A percentile compares a stretch with the other conserved stretches of the same genome.
These are phyloP conservation scores for Hippophae gyantsensis DNA, from an alignment of 306 rosid species.

Conservation along the genomic window DNA sequence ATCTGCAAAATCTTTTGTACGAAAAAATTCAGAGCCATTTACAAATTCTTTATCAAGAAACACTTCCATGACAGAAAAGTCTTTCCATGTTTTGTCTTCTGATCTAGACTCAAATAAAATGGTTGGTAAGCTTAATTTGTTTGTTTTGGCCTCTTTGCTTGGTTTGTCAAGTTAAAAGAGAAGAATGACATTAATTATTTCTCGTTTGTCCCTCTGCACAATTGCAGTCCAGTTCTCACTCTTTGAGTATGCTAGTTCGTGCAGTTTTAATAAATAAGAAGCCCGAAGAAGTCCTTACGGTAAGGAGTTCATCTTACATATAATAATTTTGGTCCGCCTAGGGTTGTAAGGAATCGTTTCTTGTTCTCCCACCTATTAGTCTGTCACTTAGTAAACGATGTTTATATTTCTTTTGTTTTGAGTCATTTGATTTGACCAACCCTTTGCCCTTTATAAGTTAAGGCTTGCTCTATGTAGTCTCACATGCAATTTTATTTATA, in stretches of 20 bases:
- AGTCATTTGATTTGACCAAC: background rate
- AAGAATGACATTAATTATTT: background rate
- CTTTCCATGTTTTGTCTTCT: constrained; percentile 24
- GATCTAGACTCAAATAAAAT: constrained; percentile 63
- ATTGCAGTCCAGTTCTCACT: constrained; percentile 49
- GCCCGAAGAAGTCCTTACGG: constrained; percentile 90
- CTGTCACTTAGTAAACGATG: background rate
- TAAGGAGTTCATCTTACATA: constrained; percentile 23
- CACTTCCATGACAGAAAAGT: constrained; percentile 55
- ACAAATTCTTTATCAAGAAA: constrained; percentile 63
- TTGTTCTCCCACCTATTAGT: background rate
- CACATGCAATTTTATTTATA: background rate
- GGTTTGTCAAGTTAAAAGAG: constrained; percentile 10
- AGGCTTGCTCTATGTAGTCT: background rate
- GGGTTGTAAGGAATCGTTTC: background rate
- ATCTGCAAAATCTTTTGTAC: constrained; percentile 48
- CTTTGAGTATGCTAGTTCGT: constrained; percentile 66
- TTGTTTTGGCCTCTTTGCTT: constrained; percentile 15
- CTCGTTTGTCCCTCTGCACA: background rate
- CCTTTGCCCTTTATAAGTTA: background rate
- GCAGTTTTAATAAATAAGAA: constrained; percentile 65
- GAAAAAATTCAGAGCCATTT: constrained; percentile 85
- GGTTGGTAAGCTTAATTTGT: constrained; percentile 54
- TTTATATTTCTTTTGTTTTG: background rate
- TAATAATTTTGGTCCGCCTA: background rate